Evolutionary conservation across 2,329 filamentous ascomycete species (phyloP).

Genomic region (Aspergillus proliferans): DNA sequence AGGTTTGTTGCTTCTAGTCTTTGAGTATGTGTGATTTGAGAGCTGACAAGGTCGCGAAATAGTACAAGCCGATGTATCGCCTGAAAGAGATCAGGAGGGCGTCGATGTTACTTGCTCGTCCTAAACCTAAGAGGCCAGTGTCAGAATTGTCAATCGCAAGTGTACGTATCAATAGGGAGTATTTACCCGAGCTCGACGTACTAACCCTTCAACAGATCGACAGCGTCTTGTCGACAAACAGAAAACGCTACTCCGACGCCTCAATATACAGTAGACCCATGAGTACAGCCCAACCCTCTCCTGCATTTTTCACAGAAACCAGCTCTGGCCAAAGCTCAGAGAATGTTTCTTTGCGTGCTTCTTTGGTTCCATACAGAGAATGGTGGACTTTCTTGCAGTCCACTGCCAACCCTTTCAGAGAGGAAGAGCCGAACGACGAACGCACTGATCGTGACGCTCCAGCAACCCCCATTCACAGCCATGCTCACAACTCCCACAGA

Average conservation of each 20-base stretch:
- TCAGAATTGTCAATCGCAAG: background rate
- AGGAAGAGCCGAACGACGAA: background rate
- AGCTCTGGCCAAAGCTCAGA: background rate
- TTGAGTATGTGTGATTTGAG: background rate
- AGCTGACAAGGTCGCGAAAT: background rate
- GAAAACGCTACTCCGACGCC: background rate
- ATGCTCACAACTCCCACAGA: background rate
- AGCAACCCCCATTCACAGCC: background rate
- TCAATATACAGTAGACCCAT: background rate
- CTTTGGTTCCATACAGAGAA: slow-evolving; percentile 4
- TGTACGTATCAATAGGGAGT: background rate
- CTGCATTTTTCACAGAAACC: background rate
- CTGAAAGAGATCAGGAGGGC: slow-evolving; percentile 4
- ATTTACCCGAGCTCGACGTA: background rate
- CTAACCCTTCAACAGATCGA: background rate
- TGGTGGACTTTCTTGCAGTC: slow-evolving; percentile 4
- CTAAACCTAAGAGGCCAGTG: background rate
- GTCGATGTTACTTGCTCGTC: slow-evolving; percentile 1
- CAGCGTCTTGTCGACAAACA: background rate
- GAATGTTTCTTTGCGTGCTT: slow-evolving; percentile 2
- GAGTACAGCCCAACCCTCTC: background rate
- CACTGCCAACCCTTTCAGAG: slow-evolving; percentile 5
- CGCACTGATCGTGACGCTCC: background rate
- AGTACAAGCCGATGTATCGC: slow-evolving; percentile 5
- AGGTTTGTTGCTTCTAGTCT: background rate